Evolutionary conservation across 176 grass and related monocot species (phyloP).

Genomic region (Paspalum notatum): DNA sequence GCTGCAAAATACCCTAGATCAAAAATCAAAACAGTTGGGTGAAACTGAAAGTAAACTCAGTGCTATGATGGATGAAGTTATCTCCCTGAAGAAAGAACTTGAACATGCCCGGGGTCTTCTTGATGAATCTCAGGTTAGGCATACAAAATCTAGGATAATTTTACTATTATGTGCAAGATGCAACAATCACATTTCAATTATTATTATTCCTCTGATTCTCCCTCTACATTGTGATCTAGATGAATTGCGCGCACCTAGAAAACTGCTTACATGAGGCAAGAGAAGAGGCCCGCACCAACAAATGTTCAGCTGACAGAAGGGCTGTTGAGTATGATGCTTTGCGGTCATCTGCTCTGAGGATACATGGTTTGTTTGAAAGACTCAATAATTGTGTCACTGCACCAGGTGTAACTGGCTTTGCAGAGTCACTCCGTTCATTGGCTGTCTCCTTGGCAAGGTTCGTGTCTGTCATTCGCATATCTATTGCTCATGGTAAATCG

Average conservation of each 20-base stretch:
- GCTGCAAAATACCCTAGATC: conserved; percentile 61
- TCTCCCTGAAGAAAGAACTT: conserved; percentile 72
- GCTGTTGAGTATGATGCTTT: conserved; percentile 84
- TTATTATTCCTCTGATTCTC: conserved; percentile 21
- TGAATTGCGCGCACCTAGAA: conserved; percentile 95
- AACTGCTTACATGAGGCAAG: conserved; percentile 93
- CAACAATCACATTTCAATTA: conserved; percentile 20
- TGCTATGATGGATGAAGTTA: conserved; percentile 57
- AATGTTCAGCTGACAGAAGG: conserved; percentile 98
- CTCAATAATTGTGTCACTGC: conserved; percentile 69
- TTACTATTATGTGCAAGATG: conserved; percentile 33
- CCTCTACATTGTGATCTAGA: conserved; percentile 48
- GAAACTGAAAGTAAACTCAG: conserved; percentile 76
- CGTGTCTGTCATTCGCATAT: background rate
- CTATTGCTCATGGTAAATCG: background rate
- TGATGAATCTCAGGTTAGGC: conserved; percentile 92
- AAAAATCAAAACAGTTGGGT: conserved; percentile 73
- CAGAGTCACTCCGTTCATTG: conserved; percentile 81
- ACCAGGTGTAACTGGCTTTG: conserved; percentile 59
- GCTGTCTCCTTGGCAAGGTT: conserved; percentile 81
- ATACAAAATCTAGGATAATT: conserved; percentile 20
- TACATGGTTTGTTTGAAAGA: conserved; percentile 89
- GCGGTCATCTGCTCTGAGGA: conserved; percentile 73
- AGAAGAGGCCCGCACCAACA: conserved; percentile 87
- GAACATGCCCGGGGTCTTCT: conserved; percentile 70